Evolutionary conservation across 2,329 filamentous ascomycete genomes (phyloP), one percentile per base, ranked within the genome.

Genomic region (Aspergillus tamarii): DNA sequence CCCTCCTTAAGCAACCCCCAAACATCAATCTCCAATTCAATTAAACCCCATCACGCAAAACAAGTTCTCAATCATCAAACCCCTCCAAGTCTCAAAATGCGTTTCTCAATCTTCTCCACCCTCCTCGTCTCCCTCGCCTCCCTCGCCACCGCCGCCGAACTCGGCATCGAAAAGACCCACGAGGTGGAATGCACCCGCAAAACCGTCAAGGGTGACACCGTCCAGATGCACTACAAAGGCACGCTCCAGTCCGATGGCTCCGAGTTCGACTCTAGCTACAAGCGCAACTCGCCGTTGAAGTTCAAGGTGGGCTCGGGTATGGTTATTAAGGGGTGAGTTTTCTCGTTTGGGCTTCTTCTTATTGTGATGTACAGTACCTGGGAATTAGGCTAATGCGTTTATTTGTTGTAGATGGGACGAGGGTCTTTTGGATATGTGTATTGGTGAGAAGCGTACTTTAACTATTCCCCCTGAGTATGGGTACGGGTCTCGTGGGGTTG

Each of bases 371-470:
- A 23, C 26, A 23, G 14, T 23, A 8, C 30, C 6, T 50, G 23
- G 39, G 39, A 9, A 9, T 9, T 19, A n/a, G 3, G 50, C 28
- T 34, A 36, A 50, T 48, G 26, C 56, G 3, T 57, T 64, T 68
- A 57, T 66, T 50, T 19, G 69, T 72, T 70, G 72, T 71, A 92
- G 89, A 75, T 97, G 94, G 94, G 94, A 98, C 73, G 81, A 96
- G 76, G 94, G 94, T 57, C 85, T 98, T 45, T 72, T 95, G 60
- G 92, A 92, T 74, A 97, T 98, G 94, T 98, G 95, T 81, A 91
- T 96, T 71, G 94, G 95, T 66, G 94, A 98, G 84, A 94, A 94
- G 84, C 87, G 91, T 71, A 94, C 88, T 61, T 82, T 99, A 78
- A 97, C 90, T 23, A 95, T 99, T 62, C 93, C 93, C n/a, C 92